Conservation (phyloP, 257 asterid species). For the Pogostemon cablin region DNA sequence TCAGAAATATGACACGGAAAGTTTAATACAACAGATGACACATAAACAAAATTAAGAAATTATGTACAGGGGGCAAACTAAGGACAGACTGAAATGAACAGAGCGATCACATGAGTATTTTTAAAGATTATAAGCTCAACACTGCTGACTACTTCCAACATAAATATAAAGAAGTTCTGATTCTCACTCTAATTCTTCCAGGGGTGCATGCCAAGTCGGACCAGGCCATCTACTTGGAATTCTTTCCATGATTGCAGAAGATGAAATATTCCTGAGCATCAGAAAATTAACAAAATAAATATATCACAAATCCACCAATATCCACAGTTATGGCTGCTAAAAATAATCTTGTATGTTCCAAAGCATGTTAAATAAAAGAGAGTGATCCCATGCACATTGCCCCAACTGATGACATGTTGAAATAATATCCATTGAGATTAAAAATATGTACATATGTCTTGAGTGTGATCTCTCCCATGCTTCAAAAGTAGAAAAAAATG, state of each 20-base stretch:
- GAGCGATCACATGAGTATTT: too few species aligned
- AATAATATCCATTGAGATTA: not conserved
- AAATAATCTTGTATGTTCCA: not conserved
- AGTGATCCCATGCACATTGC: slow-evolving; percentile 6
- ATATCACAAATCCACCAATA: slow-evolving; percentile 22
- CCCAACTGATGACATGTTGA: slow-evolving; percentile 8
- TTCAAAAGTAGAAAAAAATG: slow-evolving; percentile 1
- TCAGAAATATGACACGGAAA: not conserved
- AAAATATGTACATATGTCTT: slow-evolving; percentile 17
- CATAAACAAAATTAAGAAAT: not conserved
- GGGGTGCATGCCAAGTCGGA: slow-evolving; percentile 90
- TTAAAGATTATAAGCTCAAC: too few species aligned
- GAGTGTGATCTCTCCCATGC: not conserved
- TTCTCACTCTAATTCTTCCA: slow-evolving; percentile 99
- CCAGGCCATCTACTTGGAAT: slow-evolving; percentile 99
- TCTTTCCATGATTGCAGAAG: slow-evolving; percentile 98
- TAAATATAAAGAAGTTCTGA: slow-evolving; percentile 25
- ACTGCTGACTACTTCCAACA: too few species aligned
- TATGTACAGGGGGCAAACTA: slow-evolving; percentile 11
- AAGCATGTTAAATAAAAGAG: too few species aligned
- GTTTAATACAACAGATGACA: slow-evolving; percentile 8
- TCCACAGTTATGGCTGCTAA: not conserved
- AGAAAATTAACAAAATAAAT: slow-evolving; percentile 1
- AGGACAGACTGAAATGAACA: not conserved
- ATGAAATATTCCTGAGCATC: slow-evolving; percentile 70